A percentile compares a stretch with the other conserved stretches of the same genome.
Evolutionary conservation across 371 early-diverging fungal species (phyloP).

Genomic region (Circinella umbellata): DNA sequence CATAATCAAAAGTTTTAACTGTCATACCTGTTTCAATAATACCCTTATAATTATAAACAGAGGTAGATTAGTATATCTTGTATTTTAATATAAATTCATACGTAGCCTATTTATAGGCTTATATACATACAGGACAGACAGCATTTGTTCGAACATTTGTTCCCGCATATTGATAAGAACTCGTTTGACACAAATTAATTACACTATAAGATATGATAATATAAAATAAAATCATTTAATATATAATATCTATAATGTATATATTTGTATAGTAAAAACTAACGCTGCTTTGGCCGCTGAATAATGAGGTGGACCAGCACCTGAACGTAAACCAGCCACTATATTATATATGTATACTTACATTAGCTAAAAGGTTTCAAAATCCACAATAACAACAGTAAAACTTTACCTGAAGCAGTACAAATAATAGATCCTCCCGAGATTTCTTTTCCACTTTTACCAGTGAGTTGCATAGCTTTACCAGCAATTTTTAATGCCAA

Average conservation of each 20-base stretch:
- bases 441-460: slow-evolving; percentile 36
- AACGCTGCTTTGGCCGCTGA: slow-evolving; percentile 54
- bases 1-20: slow-evolving; percentile 50
- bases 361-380: neutral
- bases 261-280: slow-evolving; percentile 12
- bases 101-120: no score
- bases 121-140: slow-evolving; percentile 57
- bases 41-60: slow-evolving; percentile 33
- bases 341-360: neutral
- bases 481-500: slow-evolving; percentile 41
- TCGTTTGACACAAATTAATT: slow-evolving; percentile 53
- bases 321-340: slow-evolving; percentile 52
- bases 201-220: slow-evolving; percentile 33
- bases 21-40: slow-evolving; percentile 65
- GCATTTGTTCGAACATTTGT: slow-evolving; percentile 60
- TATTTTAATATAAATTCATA: no score
- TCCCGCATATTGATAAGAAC: slow-evolving; percentile 48
- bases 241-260: neutral
- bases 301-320: slow-evolving; percentile 46
- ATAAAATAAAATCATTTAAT: neutral
- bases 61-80: no score
- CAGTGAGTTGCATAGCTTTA: slow-evolving; percentile 39
- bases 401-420: slow-evolving; percentile 43
- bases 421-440: slow-evolving; percentile 47
- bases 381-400: neutral